A percentile compares a stretch with the other conserved stretches of the same genome.
Conservation (phyloP, 2,329 filamentous ascomycete genomes). For the Lecanicillium sp. region DNA sequence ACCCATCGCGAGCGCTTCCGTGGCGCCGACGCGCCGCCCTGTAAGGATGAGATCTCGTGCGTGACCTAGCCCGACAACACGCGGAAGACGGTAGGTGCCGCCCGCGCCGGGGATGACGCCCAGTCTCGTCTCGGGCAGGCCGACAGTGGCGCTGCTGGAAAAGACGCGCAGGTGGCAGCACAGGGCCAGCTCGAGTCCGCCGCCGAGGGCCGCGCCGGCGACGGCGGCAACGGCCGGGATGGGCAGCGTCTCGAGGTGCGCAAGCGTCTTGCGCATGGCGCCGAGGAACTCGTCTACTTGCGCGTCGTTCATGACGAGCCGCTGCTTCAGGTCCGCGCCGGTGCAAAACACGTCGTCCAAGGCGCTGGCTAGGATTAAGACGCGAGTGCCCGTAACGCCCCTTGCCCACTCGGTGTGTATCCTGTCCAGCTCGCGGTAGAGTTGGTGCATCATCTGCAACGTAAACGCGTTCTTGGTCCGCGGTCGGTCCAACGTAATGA, state of each 20-base stretch:
- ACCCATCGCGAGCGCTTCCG: constrained; percentile 87
- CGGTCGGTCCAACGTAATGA: not conserved
- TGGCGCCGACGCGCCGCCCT: constrained; percentile 70
- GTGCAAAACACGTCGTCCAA: constrained; percentile 87
- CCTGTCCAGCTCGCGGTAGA: not conserved
- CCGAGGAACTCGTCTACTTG: constrained; percentile 66
- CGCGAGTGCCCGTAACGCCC: constrained; percentile 51
- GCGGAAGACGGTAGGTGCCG: constrained; percentile 81
- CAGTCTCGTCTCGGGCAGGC: constrained; percentile 83
- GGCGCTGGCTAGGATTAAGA: constrained; percentile 76
- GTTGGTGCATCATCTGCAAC: not conserved
- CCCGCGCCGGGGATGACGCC: constrained; percentile 94
- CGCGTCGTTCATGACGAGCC: constrained; percentile 73
- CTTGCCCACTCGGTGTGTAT: not conserved
- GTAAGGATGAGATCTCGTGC: constrained; percentile 87
- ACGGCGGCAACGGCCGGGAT: constrained; percentile 89
- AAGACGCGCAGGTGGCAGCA: constrained; percentile 86
- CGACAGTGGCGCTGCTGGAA: constrained; percentile 68
- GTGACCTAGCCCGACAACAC: constrained; percentile 70
- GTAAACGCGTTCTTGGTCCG: not conserved
- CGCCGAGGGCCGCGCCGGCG: constrained; percentile 79
- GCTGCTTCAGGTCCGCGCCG: constrained; percentile 89
- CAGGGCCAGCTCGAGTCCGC: constrained; percentile 87
- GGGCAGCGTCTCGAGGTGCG: constrained; percentile 64
- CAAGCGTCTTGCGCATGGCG: constrained; percentile 69